Conservation (phyloP, 352 stramenopile genomes). For the Blastocystis sp. region DNA sequence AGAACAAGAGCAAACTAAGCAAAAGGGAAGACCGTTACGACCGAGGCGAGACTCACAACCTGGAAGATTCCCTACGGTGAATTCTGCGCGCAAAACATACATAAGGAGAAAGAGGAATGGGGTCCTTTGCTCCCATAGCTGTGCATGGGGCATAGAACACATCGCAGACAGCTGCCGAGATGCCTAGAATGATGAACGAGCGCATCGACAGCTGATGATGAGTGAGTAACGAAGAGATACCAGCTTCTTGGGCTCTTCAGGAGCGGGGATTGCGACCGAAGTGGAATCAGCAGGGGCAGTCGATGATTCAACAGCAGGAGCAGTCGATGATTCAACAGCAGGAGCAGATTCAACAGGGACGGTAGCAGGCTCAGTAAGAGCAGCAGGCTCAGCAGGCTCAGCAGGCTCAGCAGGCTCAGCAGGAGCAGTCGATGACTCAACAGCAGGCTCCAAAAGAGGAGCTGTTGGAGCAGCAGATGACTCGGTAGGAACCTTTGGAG, state of each 20-base stretch:
- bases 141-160: slow-evolving; percentile 51
- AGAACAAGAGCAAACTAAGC: neutral
- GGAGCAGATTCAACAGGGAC: neutral
- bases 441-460: neutral
- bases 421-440: neutral
- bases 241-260: slow-evolving; percentile 27
- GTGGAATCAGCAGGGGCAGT: neutral
- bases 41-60: neutral
- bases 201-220: slow-evolving; percentile 12
- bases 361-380: neutral
- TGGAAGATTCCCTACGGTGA: slow-evolving; percentile 26
- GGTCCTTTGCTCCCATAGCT: neutral
- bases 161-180: slow-evolving; percentile 35
- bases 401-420: neutral
- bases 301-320: neutral
- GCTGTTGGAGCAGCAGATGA: neutral
- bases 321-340: too few species aligned
- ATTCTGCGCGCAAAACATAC: neutral
- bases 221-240: neutral
- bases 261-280: neutral
- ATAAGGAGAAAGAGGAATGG: slow-evolving; percentile 45
- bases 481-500: neutral
- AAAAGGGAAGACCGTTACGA: slow-evolving; percentile 26
- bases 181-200: slow-evolving; percentile 24
- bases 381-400: neutral